Evolutionary conservation across 2,329 filamentous ascomycete species (phyloP).

Genomic region (Pezicula carpinea): DNA sequence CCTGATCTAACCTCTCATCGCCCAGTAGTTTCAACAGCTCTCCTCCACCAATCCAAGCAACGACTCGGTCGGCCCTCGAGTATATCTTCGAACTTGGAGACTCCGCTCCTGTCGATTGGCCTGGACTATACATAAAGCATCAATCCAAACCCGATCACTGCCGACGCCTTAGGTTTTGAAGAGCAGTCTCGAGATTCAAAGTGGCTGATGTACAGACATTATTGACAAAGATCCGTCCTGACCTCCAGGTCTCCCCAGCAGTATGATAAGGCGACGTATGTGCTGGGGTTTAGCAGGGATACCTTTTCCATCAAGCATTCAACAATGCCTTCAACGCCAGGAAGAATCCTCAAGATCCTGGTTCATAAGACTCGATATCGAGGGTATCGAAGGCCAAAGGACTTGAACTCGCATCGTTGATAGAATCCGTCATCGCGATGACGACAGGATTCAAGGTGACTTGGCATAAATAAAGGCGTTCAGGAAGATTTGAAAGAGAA

Average conservation of each 20-base stretch:
- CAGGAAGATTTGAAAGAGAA: too few species aligned
- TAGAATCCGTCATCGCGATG: too few species aligned
- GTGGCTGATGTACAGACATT: not conserved
- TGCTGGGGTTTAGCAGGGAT: constrained; percentile 1
- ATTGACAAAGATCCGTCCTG: not conserved
- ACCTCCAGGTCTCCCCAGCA: constrained; percentile 7
- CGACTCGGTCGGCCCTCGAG: constrained; percentile 7
- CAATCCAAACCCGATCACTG: constrained; percentile 6
- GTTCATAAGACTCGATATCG: too few species aligned
- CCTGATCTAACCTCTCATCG: too few species aligned
- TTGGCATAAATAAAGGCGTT: too few species aligned
- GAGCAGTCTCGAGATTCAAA: too few species aligned
- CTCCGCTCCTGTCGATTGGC: constrained; percentile 5
- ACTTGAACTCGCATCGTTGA: too few species aligned
- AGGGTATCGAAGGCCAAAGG: too few species aligned
- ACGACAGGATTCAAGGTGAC: too few species aligned
- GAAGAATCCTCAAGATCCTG: too few species aligned
- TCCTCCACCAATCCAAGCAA: constrained; percentile 18
- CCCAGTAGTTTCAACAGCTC: too few species aligned
- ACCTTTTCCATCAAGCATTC: constrained; percentile 1
- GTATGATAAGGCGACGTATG: constrained; percentile 10
- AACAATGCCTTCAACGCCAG: too few species aligned
- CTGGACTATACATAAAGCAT: constrained; percentile 11
- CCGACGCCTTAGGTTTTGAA: not conserved
- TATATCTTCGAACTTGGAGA: constrained; percentile 10